Base-by-base conservation (phyloP, 805 yeast species). In the Wickerhamiella domercqiae region DNA sequence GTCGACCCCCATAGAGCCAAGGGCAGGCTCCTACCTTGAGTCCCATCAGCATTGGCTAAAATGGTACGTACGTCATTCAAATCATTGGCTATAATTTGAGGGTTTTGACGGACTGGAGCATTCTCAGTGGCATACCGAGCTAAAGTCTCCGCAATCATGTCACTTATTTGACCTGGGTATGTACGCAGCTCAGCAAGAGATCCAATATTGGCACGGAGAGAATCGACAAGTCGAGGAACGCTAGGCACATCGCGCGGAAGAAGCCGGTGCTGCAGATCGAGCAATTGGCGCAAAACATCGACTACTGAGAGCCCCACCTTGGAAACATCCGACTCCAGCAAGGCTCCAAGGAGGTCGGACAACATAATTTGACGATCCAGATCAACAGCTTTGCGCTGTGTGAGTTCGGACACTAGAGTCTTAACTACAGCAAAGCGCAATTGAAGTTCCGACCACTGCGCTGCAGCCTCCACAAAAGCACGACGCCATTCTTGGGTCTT, bases 291-390 rank as follows among this genome's bases (percentile, higher is more conserved):
- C 53, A 79, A 65, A 28, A 80, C 68, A 53, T 86, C 97, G 28
- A 83, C 64, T 4, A 84, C 79, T 7, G 94, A 78, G 32, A 90
- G 61, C 0, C 96, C 96, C 43, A 84, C 77, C 67, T 87, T 72
- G 53, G 78, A 82, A 30, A 82, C 82, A 29, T 75, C 75, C 0
- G 44, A 36, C 17, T 33, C 14, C 7, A 47, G 39, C 35, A 45
- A 37, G 3, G 38, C 37, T 9, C 36, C 24, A 19, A 45, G 50
- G 25, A 42, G 39, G 16, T 47, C 39, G 7, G 42, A 21, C 36
- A 42, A 40, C n/a, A 24, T 15, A 9, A 24, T 20, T 42, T 36
- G 30, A 17, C 25, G 29, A 11, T 45, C 43, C 43, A 21, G 51
- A 34, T 28, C 43, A 34, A 24, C 35, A 11, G 37, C 15, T 2